These are phyloP conservation scores for Raddia guianensis DNA, from an alignment of 176 grass and related monocot species.

Conservation along the genomic window DNA sequence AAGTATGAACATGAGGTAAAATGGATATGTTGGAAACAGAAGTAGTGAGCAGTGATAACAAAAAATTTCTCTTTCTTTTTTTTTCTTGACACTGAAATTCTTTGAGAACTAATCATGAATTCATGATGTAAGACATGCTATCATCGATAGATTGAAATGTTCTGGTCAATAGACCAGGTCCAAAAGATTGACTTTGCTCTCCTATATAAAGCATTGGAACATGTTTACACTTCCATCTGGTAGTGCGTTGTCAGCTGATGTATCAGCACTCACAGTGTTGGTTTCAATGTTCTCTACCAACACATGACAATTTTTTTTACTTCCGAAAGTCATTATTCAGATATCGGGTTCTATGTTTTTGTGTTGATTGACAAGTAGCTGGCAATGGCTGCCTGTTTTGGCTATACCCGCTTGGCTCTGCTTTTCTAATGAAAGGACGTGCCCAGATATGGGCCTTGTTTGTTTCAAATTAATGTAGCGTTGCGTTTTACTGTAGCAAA, in stretches of 20 bases:
- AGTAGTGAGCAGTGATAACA: background rate
- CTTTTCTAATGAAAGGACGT: constrained; percentile 16
- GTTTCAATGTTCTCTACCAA: background rate
- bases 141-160: background rate
- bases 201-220: background rate
- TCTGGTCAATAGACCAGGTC: background rate
- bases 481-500: too few relatives aligned
- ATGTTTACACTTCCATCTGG: background rate
- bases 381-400: background rate
- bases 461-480: too few relatives aligned
- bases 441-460: too few relatives aligned
- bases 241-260: constrained; percentile 19
- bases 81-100: background rate
- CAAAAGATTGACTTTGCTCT: background rate
- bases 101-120: background rate
- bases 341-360: background rate
- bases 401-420: constrained; percentile 1
- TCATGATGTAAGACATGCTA: background rate
- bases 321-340: background rate
- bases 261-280: background rate
- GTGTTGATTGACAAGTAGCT: constrained; percentile 16
- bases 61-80: background rate
- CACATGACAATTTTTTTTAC: background rate
- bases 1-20: background rate
- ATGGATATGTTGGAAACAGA: background rate